Base-by-base conservation (phyloP, 192 early-diverging fungal genomes). In the Podila horticola region DNA sequence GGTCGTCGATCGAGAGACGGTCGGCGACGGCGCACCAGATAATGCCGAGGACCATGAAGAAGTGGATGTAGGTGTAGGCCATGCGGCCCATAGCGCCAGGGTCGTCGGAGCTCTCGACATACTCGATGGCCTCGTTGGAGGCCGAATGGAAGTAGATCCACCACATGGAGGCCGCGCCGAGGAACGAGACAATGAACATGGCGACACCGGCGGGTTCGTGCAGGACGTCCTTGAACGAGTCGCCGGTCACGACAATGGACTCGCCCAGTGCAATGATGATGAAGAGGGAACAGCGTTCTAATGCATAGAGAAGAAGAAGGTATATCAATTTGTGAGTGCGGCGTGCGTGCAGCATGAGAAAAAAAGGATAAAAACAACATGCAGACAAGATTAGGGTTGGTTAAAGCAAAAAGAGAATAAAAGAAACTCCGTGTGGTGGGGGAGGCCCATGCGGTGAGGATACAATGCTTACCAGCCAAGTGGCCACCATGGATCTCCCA, bases 101-200 rank as follows among this genome's bases (percentile, higher is more conserved):
- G 19, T 77, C 59, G 1, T 17, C n/a, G 22, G 52, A 57, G 31
- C 34, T 63, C 12, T 77, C 75, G 3, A 77, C 65, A 24, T 67
- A 71, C 30, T 71, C 49, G 26, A 67, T 48, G 15, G 75, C 75
- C 20, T 77, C 75, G 11, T 20, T n/a, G 8, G 69, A 66, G 5
- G 75, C 68, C 0, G 75, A 62, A 31, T 77, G 75, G 58, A 77
- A 77, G 63, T 77, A 77, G 51, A 77, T 77, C 75, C 75, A 77
- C 75, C 75, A 77, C 75, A 77, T 77, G 2, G 75, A 38, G 8
- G 59, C 58, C 7, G 75, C 68, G 2, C 75, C 75, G 2, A 67
- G 3, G 29, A 77, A 77, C 6, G 75, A 62, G n/a, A 77, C 58
- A n/a, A 77, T 51, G 29, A 77, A 77, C 64, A 77, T 71, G 7